Evolutionary conservation across 2,329 filamentous ascomycete genomes (phyloP).

Genomic region (Trichoderma aggressivum): DNA sequence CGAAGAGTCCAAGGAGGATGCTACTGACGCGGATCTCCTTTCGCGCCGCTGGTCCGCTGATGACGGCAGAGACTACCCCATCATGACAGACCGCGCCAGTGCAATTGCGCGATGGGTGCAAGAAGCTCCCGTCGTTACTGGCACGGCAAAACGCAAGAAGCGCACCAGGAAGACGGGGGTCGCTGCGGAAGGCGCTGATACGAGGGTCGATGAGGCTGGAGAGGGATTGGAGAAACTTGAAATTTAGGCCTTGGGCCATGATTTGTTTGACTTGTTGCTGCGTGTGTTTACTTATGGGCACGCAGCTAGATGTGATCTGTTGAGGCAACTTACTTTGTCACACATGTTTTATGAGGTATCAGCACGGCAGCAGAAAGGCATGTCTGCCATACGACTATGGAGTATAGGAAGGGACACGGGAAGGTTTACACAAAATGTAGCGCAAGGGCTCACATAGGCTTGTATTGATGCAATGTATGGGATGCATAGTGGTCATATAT

Average conservation of each 20-base stretch:
- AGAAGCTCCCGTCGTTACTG: slow-evolving; percentile 48
- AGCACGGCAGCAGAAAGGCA: not conserved
- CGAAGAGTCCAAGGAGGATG: not conserved
- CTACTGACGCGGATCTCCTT: not conserved
- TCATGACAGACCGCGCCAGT: slow-evolving; percentile 66
- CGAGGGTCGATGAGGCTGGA: not conserved
- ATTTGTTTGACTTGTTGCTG: not conserved
- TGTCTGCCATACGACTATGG: not conserved
- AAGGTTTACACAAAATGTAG: not conserved
- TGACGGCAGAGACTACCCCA: slow-evolving; percentile 65
- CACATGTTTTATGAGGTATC: not conserved
- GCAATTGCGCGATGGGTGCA: slow-evolving; percentile 68
- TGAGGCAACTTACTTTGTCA: not conserved
- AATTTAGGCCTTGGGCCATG: not conserved
- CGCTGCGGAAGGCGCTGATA: not conserved
- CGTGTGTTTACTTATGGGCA: not conserved
- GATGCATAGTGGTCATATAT: not conserved
- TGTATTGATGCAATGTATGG: not conserved
- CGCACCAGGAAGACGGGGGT: slow-evolving; percentile 26
- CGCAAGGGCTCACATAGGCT: not conserved
- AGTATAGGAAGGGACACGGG: not conserved
- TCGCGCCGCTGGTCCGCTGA: slow-evolving; percentile 61
- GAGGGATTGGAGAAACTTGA: not conserved
- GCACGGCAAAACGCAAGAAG: slow-evolving; percentile 40
- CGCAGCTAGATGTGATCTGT: not conserved